Evolutionary conservation across 441 rosid species (phyloP).

Genomic region (Adansonia gregorii): DNA sequence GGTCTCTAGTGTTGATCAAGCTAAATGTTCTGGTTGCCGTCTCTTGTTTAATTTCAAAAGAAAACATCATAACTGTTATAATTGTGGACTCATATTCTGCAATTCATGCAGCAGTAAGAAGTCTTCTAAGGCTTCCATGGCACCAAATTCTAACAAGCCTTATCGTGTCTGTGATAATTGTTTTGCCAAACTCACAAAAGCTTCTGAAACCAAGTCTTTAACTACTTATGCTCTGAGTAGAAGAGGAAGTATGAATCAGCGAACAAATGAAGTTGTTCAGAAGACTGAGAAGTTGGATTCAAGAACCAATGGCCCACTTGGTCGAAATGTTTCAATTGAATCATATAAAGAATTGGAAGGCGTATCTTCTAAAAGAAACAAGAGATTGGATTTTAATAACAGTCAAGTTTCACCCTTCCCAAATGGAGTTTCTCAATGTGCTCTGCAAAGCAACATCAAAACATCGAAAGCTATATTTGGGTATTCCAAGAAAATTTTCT

Average conservation of each 20-base stretch:
- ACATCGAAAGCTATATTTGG: conserved; percentile 47
- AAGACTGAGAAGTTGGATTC: conserved; percentile 45
- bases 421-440: conserved; percentile 44
- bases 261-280: conserved; percentile 33
- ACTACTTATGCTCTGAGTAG: conserved; percentile 46
- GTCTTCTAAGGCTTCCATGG: conserved; percentile 61
- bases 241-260: conserved; percentile 49
- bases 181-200: conserved; percentile 48
- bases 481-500: conserved; percentile 57
- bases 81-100: conserved; percentile 62
- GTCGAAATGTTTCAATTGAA: conserved; percentile 50
- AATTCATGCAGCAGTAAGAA: conserved; percentile 59
- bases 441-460: conserved; percentile 38
- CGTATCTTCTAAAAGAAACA: conserved; percentile 46
- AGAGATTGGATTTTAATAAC: conserved; percentile 48
- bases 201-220: conserved; percentile 40
- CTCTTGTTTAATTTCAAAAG: conserved; percentile 59
- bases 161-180: conserved; percentile 61
- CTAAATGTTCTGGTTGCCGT: conserved; percentile 61
- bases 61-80: conserved; percentile 62
- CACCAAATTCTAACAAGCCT: conserved; percentile 55
- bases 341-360: conserved; percentile 43
- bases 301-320: conserved; percentile 46
- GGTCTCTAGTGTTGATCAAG: conserved; percentile 55
- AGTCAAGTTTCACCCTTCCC: conserved; percentile 55